These are phyloP conservation scores for Aspergillus pseudoglaucus DNA, from an alignment of 2,329 filamentous ascomycete genomes.

Conservation along the genomic window DNA sequence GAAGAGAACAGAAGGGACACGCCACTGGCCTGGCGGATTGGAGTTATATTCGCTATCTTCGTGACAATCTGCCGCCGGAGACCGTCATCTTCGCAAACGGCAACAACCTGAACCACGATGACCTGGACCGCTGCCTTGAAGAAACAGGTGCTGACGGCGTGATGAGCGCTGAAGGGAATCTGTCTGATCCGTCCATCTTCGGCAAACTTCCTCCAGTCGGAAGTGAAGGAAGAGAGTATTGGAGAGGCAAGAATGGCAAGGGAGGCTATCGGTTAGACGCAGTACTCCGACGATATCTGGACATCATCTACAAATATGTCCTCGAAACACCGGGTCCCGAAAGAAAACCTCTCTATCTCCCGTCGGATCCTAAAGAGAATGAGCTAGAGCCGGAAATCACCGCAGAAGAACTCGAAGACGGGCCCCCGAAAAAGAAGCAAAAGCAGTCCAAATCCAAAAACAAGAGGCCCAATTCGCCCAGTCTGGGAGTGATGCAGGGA, in stretches of 20 bases:
- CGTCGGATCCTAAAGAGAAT: slow-evolving; percentile 40
- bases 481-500: slow-evolving; percentile 74
- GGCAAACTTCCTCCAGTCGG: slow-evolving; percentile 58
- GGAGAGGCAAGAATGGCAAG: slow-evolving; percentile 69
- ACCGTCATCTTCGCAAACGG: slow-evolving; percentile 97
- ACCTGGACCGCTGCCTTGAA: slow-evolving; percentile 69
- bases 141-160: slow-evolving; percentile 85
- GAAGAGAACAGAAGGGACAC: slow-evolving; percentile 90
- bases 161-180: slow-evolving; percentile 93
- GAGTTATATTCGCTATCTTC: slow-evolving; percentile 71
- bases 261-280: slow-evolving; percentile 87
- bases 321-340: slow-evolving; percentile 58
- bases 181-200: slow-evolving; percentile 88
- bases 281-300: slow-evolving; percentile 77
- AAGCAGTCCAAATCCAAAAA: slow-evolving; percentile 33
- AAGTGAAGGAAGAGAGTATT: slow-evolving; percentile 71
- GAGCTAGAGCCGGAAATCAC: slow-evolving; percentile 11
- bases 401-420: slow-evolving; percentile 37
- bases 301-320: slow-evolving; percentile 78
- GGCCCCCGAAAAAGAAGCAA: slow-evolving; percentile 46
- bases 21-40: slow-evolving; percentile 91
- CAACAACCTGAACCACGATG: slow-evolving; percentile 75
- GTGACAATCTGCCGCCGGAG: slow-evolving; percentile 74
- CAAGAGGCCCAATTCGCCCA: slow-evolving; percentile 51
- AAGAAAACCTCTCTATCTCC: slow-evolving; percentile 67